Conservation (phyloP, 306 rosid genomes). For the Dicorynia guianensis region DNA sequence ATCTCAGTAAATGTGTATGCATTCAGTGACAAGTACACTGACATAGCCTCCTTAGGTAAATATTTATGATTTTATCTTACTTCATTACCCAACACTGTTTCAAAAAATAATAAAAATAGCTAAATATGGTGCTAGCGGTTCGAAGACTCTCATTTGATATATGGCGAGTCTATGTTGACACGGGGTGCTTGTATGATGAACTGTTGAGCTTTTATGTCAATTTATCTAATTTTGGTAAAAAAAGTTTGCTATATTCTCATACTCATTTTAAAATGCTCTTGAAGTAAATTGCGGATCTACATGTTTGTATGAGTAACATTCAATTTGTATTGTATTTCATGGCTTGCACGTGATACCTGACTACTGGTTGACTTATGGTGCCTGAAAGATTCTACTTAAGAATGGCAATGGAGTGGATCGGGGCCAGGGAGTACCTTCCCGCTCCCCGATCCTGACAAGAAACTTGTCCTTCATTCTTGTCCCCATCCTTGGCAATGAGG, state of each 20-base stretch:
- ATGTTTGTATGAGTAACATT: neutral
- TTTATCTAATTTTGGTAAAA: neutral
- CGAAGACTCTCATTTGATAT: conserved; percentile 31
- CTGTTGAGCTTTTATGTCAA: conserved; percentile 1
- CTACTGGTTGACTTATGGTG: neutral
- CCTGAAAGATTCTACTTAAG: neutral
- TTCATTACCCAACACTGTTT: neutral
- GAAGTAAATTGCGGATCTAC: conserved; percentile 14
- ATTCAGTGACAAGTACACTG: conserved; percentile 97
- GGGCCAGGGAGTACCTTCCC: too few species aligned
- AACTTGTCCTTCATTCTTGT: too few species aligned
- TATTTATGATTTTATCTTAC: conserved; percentile 23
- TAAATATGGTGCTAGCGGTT: conserved; percentile 29
- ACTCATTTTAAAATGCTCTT: conserved; percentile 19
- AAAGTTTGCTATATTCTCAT: conserved; percentile 11
- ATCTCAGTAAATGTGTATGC: conserved; percentile 84
- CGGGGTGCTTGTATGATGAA: conserved; percentile 32
- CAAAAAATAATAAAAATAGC: neutral
- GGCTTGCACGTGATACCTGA: conserved; percentile 32
- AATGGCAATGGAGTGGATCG: too few species aligned
- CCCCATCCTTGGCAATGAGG: too few species aligned
- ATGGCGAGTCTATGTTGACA: conserved; percentile 32
- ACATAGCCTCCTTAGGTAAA: conserved; percentile 94
- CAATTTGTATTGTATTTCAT: conserved; percentile 3
- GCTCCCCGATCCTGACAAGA: too few species aligned